Conservation (phyloP, 1,139 yeast species). For the Magnusiomyces sp. region DNA sequence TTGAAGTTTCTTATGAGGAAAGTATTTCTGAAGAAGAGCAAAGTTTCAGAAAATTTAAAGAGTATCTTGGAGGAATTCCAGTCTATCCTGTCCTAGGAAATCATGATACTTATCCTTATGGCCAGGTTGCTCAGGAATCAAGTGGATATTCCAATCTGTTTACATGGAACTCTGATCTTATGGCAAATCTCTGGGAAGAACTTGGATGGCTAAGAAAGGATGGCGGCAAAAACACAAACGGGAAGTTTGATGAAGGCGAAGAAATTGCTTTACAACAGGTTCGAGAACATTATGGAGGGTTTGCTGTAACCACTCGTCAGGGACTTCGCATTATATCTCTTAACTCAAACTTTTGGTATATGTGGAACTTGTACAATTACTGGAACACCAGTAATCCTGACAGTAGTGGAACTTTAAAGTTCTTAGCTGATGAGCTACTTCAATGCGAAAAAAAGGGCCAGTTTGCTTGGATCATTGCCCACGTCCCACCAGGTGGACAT, state of each 20-base stretch:
- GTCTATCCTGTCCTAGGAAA: slow-evolving; percentile 62
- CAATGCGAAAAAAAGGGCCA: slow-evolving; percentile 47
- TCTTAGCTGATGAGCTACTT: slow-evolving; percentile 46
- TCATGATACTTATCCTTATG: slow-evolving; percentile 68
- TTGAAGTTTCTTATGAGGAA: slow-evolving; percentile 46
- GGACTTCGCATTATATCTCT: slow-evolving; percentile 51
- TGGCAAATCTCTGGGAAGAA: slow-evolving; percentile 48
- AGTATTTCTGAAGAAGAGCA: slow-evolving; percentile 42
- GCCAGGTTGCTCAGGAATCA: slow-evolving; percentile 52
- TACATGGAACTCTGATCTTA: slow-evolving; percentile 51
- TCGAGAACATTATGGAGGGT: slow-evolving; percentile 52
- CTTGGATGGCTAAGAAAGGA: slow-evolving; percentile 25
- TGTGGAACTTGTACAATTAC: slow-evolving; percentile 49
- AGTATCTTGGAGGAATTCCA: slow-evolving; percentile 45
- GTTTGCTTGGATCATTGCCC: slow-evolving; percentile 59
- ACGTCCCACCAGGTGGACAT: slow-evolving; percentile 42
- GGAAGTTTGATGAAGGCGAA: slow-evolving; percentile 6
- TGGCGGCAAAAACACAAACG: slow-evolving; percentile 5
- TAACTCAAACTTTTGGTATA: slow-evolving; percentile 54
- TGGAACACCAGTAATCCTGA: slow-evolving; percentile 49
- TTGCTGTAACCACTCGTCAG: slow-evolving; percentile 45
- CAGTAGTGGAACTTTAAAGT: slow-evolving; percentile 51
- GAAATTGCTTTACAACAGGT: slow-evolving; percentile 17
- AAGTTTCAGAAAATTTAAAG: slow-evolving; percentile 47
- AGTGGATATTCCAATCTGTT: slow-evolving; percentile 43